These are phyloP conservation scores for Lipomyces yamanashiensis DNA, from an alignment of 805 yeast species.

Conservation along the genomic window DNA sequence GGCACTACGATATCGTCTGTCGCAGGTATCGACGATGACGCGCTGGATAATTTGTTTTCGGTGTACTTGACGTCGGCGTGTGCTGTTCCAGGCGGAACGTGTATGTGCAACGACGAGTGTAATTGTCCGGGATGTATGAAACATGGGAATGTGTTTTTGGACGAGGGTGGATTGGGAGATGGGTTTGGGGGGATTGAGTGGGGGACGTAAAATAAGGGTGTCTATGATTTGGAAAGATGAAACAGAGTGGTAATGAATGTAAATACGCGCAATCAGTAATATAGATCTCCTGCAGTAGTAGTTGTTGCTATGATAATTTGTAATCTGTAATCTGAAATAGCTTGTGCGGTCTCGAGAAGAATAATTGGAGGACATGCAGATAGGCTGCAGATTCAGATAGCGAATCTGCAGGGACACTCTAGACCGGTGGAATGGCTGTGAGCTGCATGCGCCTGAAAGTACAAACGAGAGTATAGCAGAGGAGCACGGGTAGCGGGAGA, in stretches of 20 bases:
- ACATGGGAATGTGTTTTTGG: conserved; percentile 25
- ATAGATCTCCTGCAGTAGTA: no score
- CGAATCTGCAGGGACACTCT: no score
- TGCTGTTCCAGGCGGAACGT: conserved; percentile 37
- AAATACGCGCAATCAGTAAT: no score
- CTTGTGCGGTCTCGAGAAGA: no score
- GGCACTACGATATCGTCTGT: background rate
- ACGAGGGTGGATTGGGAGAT: conserved; percentile 3
- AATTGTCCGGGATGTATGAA: conserved; percentile 38
- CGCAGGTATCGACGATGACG: background rate
- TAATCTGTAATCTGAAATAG: no score
- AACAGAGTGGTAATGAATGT: background rate
- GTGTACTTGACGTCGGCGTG: conserved; percentile 39
- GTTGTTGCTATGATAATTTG: no score
- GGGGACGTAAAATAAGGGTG: background rate
- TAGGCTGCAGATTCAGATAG: no score
- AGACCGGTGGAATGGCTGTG: no score
- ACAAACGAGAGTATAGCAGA: no score
- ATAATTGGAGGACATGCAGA: no score
- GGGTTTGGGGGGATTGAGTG: conserved; percentile 12
- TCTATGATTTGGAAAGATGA: background rate
- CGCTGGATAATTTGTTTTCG: conserved; percentile 31
- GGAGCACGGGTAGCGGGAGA: no score
- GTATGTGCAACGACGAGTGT: conserved; percentile 37
- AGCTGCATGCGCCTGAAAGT: no score